A percentile compares a stretch with the other conserved stretches of the same genome.
Evolutionary conservation across 129 eudicot genomes (phyloP).

Genomic region (Saussurea involucrata): DNA sequence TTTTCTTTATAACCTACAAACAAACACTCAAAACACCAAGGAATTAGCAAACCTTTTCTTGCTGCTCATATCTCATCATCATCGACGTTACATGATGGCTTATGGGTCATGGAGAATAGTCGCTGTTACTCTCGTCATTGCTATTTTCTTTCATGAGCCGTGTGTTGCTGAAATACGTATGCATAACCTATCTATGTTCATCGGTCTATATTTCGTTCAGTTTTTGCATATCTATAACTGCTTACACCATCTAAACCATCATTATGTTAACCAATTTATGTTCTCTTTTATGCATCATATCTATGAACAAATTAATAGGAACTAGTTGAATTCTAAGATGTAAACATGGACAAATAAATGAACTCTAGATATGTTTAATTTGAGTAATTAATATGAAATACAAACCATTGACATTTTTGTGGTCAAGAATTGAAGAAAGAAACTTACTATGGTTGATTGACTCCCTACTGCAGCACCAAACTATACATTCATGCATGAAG

Average conservation of each 20-base stretch:
- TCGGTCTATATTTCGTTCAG: neutral
- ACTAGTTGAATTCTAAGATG: neutral
- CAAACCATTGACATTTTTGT: neutral
- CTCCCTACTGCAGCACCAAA: neutral
- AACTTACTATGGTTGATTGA: neutral
- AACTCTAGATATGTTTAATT: neutral
- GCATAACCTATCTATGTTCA: neutral
- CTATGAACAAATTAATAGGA: neutral
- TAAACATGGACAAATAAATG: neutral
- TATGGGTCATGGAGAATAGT: neutral
- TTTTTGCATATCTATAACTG: neutral
- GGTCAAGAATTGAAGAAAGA: neutral
- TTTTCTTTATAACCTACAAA: too few species aligned
- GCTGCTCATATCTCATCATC: neutral
- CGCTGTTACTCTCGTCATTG: neutral
- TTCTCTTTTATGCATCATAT: too few species aligned
- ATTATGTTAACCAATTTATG: neutral
- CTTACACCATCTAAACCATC: neutral
- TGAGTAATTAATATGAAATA: neutral
- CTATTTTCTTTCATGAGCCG: neutral
- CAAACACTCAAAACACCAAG: neutral
- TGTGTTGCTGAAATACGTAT: neutral
- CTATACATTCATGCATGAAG: neutral
- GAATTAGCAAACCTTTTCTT: neutral
- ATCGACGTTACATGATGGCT: neutral